These are phyloP conservation scores for Lachancea kluyveri DNA, from an alignment of 805 yeast genomes.

Conservation along the genomic window DNA sequence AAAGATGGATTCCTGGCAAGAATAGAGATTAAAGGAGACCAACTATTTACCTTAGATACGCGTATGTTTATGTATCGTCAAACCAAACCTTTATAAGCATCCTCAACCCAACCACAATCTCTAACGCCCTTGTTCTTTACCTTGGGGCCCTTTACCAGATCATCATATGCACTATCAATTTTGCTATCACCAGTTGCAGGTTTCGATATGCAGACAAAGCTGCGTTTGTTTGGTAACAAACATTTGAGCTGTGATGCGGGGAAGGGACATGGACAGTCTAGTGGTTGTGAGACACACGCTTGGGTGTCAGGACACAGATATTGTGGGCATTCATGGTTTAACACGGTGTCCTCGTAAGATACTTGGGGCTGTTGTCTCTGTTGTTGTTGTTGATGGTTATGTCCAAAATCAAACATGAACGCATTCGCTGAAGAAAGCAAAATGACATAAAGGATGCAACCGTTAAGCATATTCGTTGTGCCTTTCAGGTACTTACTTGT, in stretches of 20 bases:
- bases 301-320: constrained; percentile 83
- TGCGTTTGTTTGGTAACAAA: constrained; percentile 54
- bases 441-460: no score
- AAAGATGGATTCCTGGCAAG: constrained; percentile 81
- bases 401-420: constrained; percentile 37
- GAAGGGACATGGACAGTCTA: constrained; percentile 86
- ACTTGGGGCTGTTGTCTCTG: constrained; percentile 30
- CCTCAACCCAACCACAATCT: constrained; percentile 81
- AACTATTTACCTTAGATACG: no score
- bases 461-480: no score
- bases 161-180: constrained; percentile 32
- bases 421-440: constrained; percentile 6
- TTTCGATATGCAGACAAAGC: constrained; percentile 79
- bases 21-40: constrained; percentile 57
- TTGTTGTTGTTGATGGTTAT: constrained; percentile 34
- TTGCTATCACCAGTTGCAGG: constrained; percentile 48
- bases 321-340: constrained; percentile 45
- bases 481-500: no score
- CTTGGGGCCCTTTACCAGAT: constrained; percentile 44
- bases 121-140: constrained; percentile 45
- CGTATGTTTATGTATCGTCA: constrained; percentile 17
- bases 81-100: constrained; percentile 59
- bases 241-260: constrained; percentile 84
- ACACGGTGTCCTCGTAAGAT: constrained; percentile 32
- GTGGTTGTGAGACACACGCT: constrained; percentile 61